A percentile compares a stretch with the other conserved stretches of the same genome.
phyloP scores from a whole-genome alignment of 371 early-diverging fungal species.

The Apophysomyces sp. region DNA sequence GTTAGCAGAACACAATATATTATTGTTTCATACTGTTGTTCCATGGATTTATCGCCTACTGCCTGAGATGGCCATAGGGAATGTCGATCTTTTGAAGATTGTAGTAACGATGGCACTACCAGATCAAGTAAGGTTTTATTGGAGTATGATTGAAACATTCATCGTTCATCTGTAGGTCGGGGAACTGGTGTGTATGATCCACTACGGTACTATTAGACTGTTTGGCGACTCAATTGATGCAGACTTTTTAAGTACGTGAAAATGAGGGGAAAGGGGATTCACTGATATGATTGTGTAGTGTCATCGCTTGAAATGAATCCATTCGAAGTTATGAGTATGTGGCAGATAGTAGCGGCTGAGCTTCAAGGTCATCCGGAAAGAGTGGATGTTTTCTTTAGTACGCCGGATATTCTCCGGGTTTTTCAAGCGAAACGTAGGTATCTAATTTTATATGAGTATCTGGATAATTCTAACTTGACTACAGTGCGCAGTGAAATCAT shows the following conservation, averaged over 20 bases:
- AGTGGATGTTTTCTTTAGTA: conserved; percentile 17
- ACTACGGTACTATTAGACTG: conserved; percentile 16
- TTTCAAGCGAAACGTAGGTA: conserved; percentile 24
- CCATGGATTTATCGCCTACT: conserved; percentile 28
- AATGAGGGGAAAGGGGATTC: neutral
- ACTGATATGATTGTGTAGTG: neutral
- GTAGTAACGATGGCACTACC: conserved; percentile 27
- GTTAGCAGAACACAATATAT: conserved; percentile 26
- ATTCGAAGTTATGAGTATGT: conserved; percentile 21
- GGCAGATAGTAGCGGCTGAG: conserved; percentile 37
- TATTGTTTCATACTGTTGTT: conserved; percentile 18
- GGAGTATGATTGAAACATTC: neutral
- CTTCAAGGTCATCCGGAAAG: conserved; percentile 16
- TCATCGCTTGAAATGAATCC: conserved; percentile 12
- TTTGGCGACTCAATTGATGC: conserved; percentile 25
- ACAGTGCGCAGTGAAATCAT: conserved; percentile 18
- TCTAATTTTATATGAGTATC: too few relatives aligned
- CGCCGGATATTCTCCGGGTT: conserved; percentile 7
- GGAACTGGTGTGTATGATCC: conserved; percentile 13
- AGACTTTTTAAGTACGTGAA: conserved; percentile 1
- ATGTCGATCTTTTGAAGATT: conserved; percentile 21
- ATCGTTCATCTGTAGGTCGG: conserved; percentile 16
- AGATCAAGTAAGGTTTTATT: conserved; percentile 21
- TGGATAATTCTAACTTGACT: neutral
- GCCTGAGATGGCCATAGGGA: conserved; percentile 18